phyloP scores from a whole-genome alignment of 2,329 filamentous ascomycete species.

The Sarocladium oryzae region DNA sequence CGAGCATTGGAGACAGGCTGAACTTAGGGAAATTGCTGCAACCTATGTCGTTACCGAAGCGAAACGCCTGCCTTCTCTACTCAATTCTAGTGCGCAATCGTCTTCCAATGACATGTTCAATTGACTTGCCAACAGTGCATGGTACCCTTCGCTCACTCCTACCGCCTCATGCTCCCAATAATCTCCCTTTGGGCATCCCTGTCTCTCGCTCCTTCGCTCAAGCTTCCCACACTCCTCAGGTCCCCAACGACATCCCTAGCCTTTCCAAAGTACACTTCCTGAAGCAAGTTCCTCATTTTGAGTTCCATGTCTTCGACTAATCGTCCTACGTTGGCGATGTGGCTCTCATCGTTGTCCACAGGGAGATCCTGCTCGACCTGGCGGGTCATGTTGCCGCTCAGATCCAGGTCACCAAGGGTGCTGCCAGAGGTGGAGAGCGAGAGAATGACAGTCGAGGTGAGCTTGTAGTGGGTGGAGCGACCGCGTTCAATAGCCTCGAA shows the following conservation, averaged over 20 bases:
- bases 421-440: slow-evolving; percentile 60
- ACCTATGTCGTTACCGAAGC: background rate
- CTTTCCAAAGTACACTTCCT: slow-evolving; percentile 99
- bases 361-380: slow-evolving; percentile 90
- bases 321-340: slow-evolving; percentile 90
- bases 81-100: too few species aligned
- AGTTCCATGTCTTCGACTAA: slow-evolving; percentile 99
- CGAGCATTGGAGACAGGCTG: background rate
- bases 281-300: slow-evolving; percentile 96
- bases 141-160: slow-evolving; percentile 16
- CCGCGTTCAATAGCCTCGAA: slow-evolving; percentile 94
- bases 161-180: slow-evolving; percentile 58
- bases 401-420: slow-evolving; percentile 73
- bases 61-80: background rate
- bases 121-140: too few species aligned
- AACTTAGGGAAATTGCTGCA: background rate
- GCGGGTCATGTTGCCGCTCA: slow-evolving; percentile 95
- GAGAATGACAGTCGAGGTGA: slow-evolving; percentile 94
- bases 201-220: slow-evolving; percentile 81
- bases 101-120: too few species aligned
- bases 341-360: slow-evolving; percentile 82
- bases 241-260: slow-evolving; percentile 98
- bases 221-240: slow-evolving; percentile 73
- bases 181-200: slow-evolving; percentile 82
- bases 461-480: slow-evolving; percentile 90